Evolutionary conservation across 2,329 filamentous ascomycete species (phyloP).

Genomic region (Botrytis pseudocinerea): DNA sequence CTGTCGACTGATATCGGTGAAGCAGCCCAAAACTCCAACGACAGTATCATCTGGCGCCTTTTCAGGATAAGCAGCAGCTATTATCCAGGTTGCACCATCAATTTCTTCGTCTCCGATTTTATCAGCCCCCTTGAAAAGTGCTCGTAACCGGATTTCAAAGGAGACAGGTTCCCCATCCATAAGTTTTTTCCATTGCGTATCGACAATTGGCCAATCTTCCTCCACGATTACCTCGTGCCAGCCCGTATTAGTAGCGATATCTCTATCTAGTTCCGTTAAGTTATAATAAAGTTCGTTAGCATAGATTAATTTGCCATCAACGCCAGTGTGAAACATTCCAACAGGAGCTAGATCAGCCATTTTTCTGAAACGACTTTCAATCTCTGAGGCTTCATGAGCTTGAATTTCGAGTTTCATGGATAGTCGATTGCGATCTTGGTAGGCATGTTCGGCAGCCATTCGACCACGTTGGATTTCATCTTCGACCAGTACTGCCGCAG

Average conservation of each 20-base stretch:
- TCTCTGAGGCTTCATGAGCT: slow-evolving; percentile 49
- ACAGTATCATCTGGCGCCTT: slow-evolving; percentile 60
- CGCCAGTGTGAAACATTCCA: slow-evolving; percentile 70
- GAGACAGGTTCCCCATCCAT: slow-evolving; percentile 28
- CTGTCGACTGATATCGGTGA: slow-evolving; percentile 83
- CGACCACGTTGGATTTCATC: slow-evolving; percentile 78
- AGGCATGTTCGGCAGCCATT: slow-evolving; percentile 70
- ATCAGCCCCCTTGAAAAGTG: slow-evolving; percentile 51
- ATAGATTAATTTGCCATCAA: slow-evolving; percentile 64
- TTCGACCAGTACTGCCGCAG: slow-evolving; percentile 79
- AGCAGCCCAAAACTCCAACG: slow-evolving; percentile 75
- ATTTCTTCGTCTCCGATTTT: slow-evolving; percentile 56
- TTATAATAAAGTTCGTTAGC: slow-evolving; percentile 67
- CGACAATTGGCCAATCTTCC: slow-evolving; percentile 26
- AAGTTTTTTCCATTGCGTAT: slow-evolving; percentile 32
- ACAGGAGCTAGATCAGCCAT: slow-evolving; percentile 74
- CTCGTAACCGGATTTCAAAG: slow-evolving; percentile 33
- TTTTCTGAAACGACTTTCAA: slow-evolving; percentile 65
- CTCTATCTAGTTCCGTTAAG: slow-evolving; percentile 21
- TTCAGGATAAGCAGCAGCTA: slow-evolving; percentile 76
- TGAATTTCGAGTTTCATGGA: slow-evolving; percentile 63
- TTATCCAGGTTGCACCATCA: slow-evolving; percentile 69
- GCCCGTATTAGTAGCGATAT: not conserved
- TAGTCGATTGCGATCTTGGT: slow-evolving; percentile 72
- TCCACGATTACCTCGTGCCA: not conserved